phyloP scores from a whole-genome alignment of 164 flowering plant genomes.

The Malania oleifera region DNA sequence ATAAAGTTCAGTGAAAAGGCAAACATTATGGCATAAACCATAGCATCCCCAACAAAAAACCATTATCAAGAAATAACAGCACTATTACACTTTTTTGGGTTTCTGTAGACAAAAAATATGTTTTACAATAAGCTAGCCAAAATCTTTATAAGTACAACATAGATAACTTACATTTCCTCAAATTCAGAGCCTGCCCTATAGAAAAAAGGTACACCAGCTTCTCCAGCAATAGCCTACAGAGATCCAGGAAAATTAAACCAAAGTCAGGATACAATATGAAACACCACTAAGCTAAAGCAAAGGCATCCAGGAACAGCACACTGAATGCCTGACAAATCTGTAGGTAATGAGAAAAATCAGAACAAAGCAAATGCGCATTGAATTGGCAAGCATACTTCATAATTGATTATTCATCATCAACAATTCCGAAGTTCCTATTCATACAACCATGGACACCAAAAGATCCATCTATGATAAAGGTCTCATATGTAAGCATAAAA shows the following conservation, averaged over 20 bases:
- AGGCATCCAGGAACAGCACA: neutral
- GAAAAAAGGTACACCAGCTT: slow-evolving; percentile 99
- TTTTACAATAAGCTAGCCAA: neutral
- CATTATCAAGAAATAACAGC: neutral
- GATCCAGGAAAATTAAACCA: slow-evolving; percentile 12
- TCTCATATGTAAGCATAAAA: neutral
- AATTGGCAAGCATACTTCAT: neutral
- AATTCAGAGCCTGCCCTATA: slow-evolving; percentile 99
- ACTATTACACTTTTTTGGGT: no score
- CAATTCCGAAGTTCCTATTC: neutral
- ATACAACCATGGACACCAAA: neutral
- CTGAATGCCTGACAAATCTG: neutral
- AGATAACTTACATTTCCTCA: slow-evolving; percentile 88
- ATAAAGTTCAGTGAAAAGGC: no score
- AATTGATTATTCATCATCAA: neutral
- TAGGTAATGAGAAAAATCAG: neutral
- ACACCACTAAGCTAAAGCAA: neutral
- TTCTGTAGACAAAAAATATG: no score
- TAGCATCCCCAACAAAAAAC: neutral
- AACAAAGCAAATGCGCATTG: neutral
- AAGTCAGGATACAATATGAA: neutral
- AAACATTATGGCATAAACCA: no score
- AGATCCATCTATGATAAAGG: neutral
- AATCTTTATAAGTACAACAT: neutral
- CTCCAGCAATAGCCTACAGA: slow-evolving; percentile 98